A percentile compares a stretch with the other conserved stretches of the same genome.
phyloP scores from a whole-genome alignment of 2,329 filamentous ascomycete species.

The Xylaria arbuscula region DNA sequence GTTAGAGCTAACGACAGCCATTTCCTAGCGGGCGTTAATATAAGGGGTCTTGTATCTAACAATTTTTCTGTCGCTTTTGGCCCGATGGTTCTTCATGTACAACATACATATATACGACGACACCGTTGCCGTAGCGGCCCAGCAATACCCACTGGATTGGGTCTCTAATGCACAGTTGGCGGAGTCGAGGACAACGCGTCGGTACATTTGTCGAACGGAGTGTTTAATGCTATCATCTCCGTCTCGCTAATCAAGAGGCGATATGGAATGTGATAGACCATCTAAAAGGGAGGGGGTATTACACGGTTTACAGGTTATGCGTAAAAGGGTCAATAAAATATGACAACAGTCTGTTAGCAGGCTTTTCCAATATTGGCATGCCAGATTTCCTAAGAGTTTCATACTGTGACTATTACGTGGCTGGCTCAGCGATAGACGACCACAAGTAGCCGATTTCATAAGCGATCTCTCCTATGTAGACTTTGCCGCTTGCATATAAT shows the following conservation, averaged over 20 bases:
- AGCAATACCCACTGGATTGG: slow-evolving; percentile 19
- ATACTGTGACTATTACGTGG: neutral
- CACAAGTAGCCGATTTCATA: neutral
- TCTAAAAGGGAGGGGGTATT: neutral
- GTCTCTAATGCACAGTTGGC: slow-evolving; percentile 11
- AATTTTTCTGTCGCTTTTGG: slow-evolving; percentile 4
- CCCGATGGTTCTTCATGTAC: slow-evolving; percentile 29
- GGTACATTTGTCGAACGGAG: slow-evolving; percentile 11
- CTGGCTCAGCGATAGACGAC: neutral
- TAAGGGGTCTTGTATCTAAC: slow-evolving; percentile 3
- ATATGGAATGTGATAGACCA: slow-evolving; percentile 3
- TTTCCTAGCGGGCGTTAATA: slow-evolving; percentile 32
- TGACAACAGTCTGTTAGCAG: neutral
- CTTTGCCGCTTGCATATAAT: neutral
- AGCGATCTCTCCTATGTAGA: neutral
- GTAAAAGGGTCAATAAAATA: slow-evolving; percentile 17
- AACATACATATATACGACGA: slow-evolving; percentile 30
- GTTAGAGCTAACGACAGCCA: slow-evolving; percentile 10
- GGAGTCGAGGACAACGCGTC: slow-evolving; percentile 25
- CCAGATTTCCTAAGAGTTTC: neutral
- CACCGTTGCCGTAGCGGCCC: slow-evolving; percentile 7
- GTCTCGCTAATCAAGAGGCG: slow-evolving; percentile 13
- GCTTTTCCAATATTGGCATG: neutral
- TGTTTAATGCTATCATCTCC: slow-evolving; percentile 9
- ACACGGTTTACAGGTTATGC: slow-evolving; percentile 8